These are phyloP conservation scores for Leishmania arabica DNA, from an alignment of 208 protist genomes.

Conservation along the genomic window DNA sequence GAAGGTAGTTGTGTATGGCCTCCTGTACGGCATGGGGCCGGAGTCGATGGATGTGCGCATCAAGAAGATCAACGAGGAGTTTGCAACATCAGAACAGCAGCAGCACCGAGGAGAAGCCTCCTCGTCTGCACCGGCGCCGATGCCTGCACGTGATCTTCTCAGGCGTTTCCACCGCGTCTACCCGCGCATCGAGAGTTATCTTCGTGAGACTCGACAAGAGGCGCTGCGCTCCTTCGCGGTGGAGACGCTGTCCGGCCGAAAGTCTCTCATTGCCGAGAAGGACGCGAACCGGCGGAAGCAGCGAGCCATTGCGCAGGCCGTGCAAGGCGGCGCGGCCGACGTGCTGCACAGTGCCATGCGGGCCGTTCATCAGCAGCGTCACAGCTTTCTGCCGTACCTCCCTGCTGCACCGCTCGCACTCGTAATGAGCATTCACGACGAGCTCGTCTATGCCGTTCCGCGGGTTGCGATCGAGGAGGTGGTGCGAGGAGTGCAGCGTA, in stretches of 20 bases:
- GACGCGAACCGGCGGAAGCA: conserved; percentile 68
- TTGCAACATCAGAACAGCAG: neutral
- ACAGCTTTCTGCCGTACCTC: conserved; percentile 56
- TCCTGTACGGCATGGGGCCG: conserved; percentile 90
- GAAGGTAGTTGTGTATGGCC: conserved; percentile 90
- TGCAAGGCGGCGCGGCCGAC: conserved; percentile 88
- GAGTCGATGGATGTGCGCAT: conserved; percentile 59
- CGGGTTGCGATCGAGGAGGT: conserved; percentile 34
- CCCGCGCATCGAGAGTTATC: conserved; percentile 56
- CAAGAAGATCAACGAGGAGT: conserved; percentile 4
- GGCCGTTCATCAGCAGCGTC: conserved; percentile 59
- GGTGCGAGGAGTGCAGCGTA: conserved; percentile 44
- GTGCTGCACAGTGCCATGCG: conserved; percentile 84
- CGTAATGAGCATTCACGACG: conserved; percentile 80
- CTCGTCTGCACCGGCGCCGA: neutral
- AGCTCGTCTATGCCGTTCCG: conserved; percentile 80
- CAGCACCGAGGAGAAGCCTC: neutral
- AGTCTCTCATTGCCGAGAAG: conserved; percentile 39
- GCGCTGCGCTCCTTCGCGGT: conserved; percentile 41
- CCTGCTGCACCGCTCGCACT: conserved; percentile 59
- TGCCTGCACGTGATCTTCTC: conserved; percentile 50
- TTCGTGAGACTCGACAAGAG: conserved; percentile 47
- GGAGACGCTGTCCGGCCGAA: conserved; percentile 50
- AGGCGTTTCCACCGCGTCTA: conserved; percentile 60
- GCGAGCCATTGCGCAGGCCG: conserved; percentile 57